phyloP scores from a whole-genome alignment of 345 rosid species.

The Firmiana major region DNA sequence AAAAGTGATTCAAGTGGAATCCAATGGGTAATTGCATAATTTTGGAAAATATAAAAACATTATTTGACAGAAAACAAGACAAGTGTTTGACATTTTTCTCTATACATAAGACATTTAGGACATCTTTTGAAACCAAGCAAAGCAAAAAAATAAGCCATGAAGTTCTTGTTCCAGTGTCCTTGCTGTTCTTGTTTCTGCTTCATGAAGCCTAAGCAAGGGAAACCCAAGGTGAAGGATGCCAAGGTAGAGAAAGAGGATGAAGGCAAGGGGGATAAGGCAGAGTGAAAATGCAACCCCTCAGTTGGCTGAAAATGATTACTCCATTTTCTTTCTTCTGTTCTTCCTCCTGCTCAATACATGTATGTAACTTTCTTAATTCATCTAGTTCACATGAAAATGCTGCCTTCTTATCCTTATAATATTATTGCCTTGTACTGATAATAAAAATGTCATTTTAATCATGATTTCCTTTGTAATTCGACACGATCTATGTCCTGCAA shows the following conservation, averaged over 20 bases:
- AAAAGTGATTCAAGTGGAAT: conserved; percentile 61
- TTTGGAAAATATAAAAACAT: not conserved
- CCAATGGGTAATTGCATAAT: conserved; percentile 24
- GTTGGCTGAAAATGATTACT: not conserved
- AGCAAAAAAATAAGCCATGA: conserved; percentile 40
- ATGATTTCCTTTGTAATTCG: no score
- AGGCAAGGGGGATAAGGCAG: conserved; percentile 16
- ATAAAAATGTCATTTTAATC: not conserved
- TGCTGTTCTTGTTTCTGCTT: conserved; percentile 86
- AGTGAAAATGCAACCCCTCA: conserved; percentile 13
- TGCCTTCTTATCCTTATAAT: not conserved
- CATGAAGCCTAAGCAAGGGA: conserved; percentile 68
- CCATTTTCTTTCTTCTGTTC: not conserved
- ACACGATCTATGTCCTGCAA: not conserved
- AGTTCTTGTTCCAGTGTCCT: conserved; percentile 88
- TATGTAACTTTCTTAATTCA: conserved; percentile 2
- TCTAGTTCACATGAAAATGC: not conserved
- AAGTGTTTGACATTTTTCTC: not conserved
- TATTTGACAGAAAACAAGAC: conserved; percentile 24
- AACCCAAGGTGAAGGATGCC: conserved; percentile 47
- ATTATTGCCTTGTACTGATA: not conserved
- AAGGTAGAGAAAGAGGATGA: conserved; percentile 32
- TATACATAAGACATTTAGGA: not conserved
- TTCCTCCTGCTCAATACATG: conserved; percentile 6
- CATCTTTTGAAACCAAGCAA: not conserved